Base-by-base conservation (phyloP, 208 protist genomes). In the Leishmania braziliensis region DNA sequence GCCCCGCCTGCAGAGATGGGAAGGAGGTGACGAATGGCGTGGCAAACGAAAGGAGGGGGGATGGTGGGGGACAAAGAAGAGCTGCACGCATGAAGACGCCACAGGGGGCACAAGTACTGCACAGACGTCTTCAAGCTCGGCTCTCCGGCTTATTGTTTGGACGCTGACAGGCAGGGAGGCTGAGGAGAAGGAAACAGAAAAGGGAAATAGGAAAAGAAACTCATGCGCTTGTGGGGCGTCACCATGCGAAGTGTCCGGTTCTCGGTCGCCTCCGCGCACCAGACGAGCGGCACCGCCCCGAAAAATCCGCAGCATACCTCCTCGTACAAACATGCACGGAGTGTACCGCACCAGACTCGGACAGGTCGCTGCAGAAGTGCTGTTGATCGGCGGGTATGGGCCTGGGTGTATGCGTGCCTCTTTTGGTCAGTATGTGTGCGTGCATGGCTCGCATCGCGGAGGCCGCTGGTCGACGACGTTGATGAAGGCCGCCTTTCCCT, bases 31-130 rank as follows among this genome's bases (percentile, higher is more conserved):
- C 8, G 66, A 48, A 5, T 5, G 66, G 10, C 18, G 20, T 50
- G 66, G n/a, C 8, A 16, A 6, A 5, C 29, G 36, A 26, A 20
- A 70, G 36, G 48, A 43, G 58, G 10, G 58, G 20, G 23, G 65
- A 72, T 23, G 36, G 48, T 8, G n/a, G 54, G 36, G 46, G 56
- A n/a, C 10, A 18, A 74, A 80, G 51, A 74, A 6, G 77, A 81
- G 33, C 26, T 18, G 18, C 26, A 50, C 29, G 70, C 10, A 46
- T 29, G 48, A 75, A 26, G 70, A 20, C 10, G 8, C 16, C 16
- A 75, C 29, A 69, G 36, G 29, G n/a, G 39, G 29, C 14, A 20
- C 12, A 69, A 18, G 10, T 62, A 5, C 5, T 8, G 56, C 56
- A 26, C 56, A n/a, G 23, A 62, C 56, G 56, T 23, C 56, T 12